Evolutionary conservation across 1,139 yeast genomes (phyloP).

Genomic region (Sugiyamaella castrensis): DNA sequence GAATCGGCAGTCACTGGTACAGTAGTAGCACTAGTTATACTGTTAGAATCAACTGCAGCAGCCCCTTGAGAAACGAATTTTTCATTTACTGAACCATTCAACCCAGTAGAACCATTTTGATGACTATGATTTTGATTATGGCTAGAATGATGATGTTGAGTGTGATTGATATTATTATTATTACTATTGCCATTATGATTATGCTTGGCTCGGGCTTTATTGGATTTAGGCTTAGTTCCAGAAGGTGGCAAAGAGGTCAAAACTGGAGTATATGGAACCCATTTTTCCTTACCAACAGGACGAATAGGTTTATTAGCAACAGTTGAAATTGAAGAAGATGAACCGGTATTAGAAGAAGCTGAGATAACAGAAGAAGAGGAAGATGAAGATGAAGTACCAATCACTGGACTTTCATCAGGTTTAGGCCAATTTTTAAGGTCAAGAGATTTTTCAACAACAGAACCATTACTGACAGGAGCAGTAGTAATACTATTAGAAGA

Average conservation of each 20-base stretch:
- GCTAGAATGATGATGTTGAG: conserved; percentile 14
- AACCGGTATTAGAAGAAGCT: conserved; percentile 19
- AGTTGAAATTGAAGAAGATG: conserved; percentile 36
- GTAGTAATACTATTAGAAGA: conserved; percentile 13
- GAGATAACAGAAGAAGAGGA: conserved; percentile 34
- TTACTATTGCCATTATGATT: conserved; percentile 10
- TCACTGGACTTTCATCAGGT: conserved; percentile 36
- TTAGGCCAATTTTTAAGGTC: conserved; percentile 61
- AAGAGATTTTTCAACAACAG: conserved; percentile 20
- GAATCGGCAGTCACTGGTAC: conserved; percentile 6
- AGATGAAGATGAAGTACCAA: conserved; percentile 13
- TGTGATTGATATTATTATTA: conserved; percentile 16
- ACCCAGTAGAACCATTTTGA: conserved; percentile 3
- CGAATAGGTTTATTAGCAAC: conserved; percentile 32
- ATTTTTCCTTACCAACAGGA: conserved; percentile 62
- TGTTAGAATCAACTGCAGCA: not conserved
- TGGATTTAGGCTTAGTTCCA: conserved; percentile 18
- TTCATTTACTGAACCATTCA: conserved; percentile 6
- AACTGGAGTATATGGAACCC: conserved; percentile 85
- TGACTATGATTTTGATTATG: conserved; percentile 17
- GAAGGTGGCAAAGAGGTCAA: conserved; percentile 42
- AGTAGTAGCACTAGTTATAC: not conserved
- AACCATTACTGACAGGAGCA: conserved; percentile 22
- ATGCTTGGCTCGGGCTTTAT: conserved; percentile 16
- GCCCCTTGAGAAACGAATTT: not conserved